Evolutionary conservation across 2,329 filamentous ascomycete species (phyloP).

Genomic region (Plectosphaerella cucumerina): DNA sequence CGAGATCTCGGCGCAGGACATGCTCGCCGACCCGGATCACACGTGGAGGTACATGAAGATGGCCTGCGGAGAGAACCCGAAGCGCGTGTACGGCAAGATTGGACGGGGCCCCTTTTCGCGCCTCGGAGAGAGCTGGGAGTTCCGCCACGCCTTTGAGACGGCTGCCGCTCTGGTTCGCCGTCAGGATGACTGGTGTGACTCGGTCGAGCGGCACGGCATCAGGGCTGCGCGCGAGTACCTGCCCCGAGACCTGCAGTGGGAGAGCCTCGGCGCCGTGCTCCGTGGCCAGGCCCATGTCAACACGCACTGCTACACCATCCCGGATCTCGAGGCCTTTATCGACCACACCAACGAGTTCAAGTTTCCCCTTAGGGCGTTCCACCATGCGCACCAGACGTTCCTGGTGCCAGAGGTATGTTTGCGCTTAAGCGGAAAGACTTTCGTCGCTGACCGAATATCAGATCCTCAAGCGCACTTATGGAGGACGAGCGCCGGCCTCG

Average conservation of each 20-base stretch:
- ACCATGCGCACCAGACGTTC: conserved; percentile 65
- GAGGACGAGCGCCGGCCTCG: conserved; percentile 47
- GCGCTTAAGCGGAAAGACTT: neutral
- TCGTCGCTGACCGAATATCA: conserved; percentile 9
- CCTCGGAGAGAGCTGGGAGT: conserved; percentile 66
- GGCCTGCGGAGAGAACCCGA: conserved; percentile 70
- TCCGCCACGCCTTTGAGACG: conserved; percentile 64
- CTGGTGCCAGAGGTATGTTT: conserved; percentile 55
- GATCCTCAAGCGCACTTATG: conserved; percentile 54
- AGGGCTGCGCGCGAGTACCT: conserved; percentile 53
- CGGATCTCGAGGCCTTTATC: conserved; percentile 66
- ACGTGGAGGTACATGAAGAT: conserved; percentile 72
- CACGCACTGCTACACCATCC: conserved; percentile 67
- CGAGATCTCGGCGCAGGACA: conserved; percentile 58
- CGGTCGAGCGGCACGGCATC: conserved; percentile 45
- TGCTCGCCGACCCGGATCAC: conserved; percentile 62
- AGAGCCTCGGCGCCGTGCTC: conserved; percentile 57
- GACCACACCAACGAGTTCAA: conserved; percentile 70
- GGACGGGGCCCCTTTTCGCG: conserved; percentile 56
- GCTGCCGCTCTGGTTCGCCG: conserved; percentile 50
- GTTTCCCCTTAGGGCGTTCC: conserved; percentile 62
- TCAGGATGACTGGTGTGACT: conserved; percentile 66
- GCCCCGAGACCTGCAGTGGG: conserved; percentile 59
- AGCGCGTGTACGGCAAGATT: conserved; percentile 52
- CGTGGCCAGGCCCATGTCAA: conserved; percentile 66